A percentile compares a stretch with the other conserved stretches of the same genome.
phyloP scores from a whole-genome alignment of 305 asterid species.

The Fraxinus sp. region DNA sequence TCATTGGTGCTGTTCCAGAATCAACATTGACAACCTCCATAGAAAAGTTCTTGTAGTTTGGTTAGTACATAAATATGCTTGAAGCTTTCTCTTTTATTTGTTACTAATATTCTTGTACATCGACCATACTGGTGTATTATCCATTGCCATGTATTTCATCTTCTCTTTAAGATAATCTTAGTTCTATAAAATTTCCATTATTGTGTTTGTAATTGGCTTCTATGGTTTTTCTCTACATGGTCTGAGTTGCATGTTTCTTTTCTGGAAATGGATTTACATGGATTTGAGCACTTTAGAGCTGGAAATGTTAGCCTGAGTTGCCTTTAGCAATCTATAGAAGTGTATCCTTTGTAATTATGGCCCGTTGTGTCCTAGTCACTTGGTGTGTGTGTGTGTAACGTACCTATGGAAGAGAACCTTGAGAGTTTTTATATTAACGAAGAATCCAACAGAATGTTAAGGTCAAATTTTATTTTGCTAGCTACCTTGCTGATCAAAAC shows the following conservation, averaged over 20 bases:
- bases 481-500: background rate
- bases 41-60: conserved; percentile 72
- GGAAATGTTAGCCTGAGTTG: background rate
- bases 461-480: background rate
- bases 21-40: conserved; percentile 61
- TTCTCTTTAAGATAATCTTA: background rate
- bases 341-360: background rate
- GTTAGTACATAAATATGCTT: conserved; percentile 25
- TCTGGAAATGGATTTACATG: background rate
- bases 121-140: background rate
- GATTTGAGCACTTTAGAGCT: background rate
- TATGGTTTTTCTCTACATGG: background rate
- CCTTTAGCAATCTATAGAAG: background rate
- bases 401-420: background rate
- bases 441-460: background rate
- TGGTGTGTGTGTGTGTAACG: background rate
- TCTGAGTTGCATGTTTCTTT: background rate
- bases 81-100: conserved; percentile 2
- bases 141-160: background rate
- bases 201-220: background rate
- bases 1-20: conserved; percentile 89
- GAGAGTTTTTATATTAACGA: background rate
- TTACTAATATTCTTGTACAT: conserved; percentile 3
- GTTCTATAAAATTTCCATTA: background rate
- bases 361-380: background rate